These are phyloP conservation scores for Linnemannia elongata DNA, from an alignment of 192 early-diverging fungal genomes.

Conservation along the genomic window DNA sequence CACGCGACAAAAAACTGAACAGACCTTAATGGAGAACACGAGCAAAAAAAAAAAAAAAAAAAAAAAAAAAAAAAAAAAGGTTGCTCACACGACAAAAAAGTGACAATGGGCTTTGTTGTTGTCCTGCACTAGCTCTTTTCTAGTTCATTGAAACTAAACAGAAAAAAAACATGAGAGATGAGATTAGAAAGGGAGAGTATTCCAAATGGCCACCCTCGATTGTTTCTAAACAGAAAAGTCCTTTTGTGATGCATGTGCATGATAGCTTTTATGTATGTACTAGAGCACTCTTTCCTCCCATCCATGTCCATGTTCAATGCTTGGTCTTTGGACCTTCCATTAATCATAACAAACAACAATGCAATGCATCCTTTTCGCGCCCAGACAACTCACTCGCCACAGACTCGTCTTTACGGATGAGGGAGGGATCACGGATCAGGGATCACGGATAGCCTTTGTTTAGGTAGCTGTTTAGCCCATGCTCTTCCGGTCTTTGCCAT, in stretches of 20 bases:
- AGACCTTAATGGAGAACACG: not conserved
- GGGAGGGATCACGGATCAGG: too few species aligned
- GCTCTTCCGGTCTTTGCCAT: too few species aligned
- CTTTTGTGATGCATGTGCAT: slow-evolving; percentile 7
- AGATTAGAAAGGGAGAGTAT: not conserved
- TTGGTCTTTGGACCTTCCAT: too few species aligned
- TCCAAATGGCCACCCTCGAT: not conserved
- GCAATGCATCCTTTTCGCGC: too few species aligned
- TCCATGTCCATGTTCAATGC: not conserved
- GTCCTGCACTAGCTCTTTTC: not conserved
- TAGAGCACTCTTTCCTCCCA: not conserved
- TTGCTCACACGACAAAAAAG: slow-evolving; percentile 2
- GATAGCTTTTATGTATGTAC: not conserved
- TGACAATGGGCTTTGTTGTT: not conserved
- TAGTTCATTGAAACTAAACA: not conserved
- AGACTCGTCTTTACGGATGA: too few species aligned
- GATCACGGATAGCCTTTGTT: too few species aligned
- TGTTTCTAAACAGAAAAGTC: not conserved
- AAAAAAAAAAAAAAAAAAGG: not conserved
- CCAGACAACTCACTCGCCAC: too few species aligned
- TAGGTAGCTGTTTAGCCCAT: too few species aligned
- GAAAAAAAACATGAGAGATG: not conserved
- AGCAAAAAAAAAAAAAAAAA: not conserved
- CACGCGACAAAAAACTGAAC: slow-evolving; percentile 4
- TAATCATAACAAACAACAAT: too few species aligned